Evolutionary conservation across 2,329 filamentous ascomycete species (phyloP), one percentile per base, ranked within the genome.

Genomic region (Pyricularia sp.): DNA sequence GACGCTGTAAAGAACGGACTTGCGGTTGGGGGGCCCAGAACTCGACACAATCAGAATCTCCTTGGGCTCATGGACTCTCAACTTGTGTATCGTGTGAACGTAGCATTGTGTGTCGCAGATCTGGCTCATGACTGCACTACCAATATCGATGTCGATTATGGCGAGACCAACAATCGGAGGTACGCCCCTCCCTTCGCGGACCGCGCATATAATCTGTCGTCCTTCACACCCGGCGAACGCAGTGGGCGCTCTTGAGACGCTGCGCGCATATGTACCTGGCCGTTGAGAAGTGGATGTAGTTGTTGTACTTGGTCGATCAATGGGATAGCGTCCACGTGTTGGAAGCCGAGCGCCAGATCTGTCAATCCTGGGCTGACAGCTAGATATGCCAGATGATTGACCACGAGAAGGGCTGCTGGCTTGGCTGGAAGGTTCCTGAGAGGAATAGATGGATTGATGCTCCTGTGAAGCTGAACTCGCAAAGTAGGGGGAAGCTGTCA

Each of bases 31-130:
- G 1, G 79, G 77, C 30, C 81, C 85, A n/a, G 86, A 83, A 1
- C 88, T 88, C 4, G 84, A 83, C 71, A 91, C 86, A 69, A 96
- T 87, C 1, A 97, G 77, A 62, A 97, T 89, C 68, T 88, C 86
- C 1, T 88, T 89, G 0, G 93, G 93, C 28, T 88, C 84, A 70
- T 91, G 89, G 28, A 96, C 86, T 64, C 85, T 84, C 40, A 97
- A 82, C 73, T 97, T 96, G 75, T 96, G 90, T 33, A 96, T 80
- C 0, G 92, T 96, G 71, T 88, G 88, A 65, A 92, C 87, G 73
- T 96, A 97, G 40, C 92, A 96, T 73, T 96, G 92, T 65, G 88
- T 96, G 74, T 97, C 93, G 72, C 89, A 92, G 68, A 97, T 93
- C 71, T 97, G 91, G 72, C 91, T 96, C 53, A 97, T 81, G 31